These are phyloP conservation scores for Achaetomium macrosporum DNA, from an alignment of 2,329 filamentous ascomycete genomes.

Conservation along the genomic window DNA sequence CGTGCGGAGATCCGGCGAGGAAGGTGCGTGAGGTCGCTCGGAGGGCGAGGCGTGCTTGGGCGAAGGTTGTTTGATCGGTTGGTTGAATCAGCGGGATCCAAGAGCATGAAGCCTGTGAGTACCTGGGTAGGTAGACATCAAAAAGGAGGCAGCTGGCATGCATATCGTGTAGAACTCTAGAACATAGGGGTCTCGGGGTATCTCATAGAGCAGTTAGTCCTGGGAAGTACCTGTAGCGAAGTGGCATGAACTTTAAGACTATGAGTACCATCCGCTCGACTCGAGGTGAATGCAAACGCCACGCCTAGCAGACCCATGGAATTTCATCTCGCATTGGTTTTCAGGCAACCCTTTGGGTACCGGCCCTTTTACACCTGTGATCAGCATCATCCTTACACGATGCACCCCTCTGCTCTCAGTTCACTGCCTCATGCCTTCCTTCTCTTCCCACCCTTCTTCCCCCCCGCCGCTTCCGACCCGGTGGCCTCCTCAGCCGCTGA, in stretches of 20 bases:
- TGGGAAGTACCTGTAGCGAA: too few relatives aligned
- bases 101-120: too few relatives aligned
- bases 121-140: too few relatives aligned
- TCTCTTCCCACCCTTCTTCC: slow-evolving; percentile 40
- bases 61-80: slow-evolving; percentile 29
- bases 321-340: too few relatives aligned
- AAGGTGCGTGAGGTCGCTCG: slow-evolving; percentile 48
- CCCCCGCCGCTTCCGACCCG: slow-evolving; percentile 29
- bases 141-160: too few relatives aligned
- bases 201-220: too few relatives aligned
- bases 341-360: neutral
- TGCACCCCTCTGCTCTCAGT: neutral
- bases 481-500: slow-evolving; percentile 24
- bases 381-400: neutral
- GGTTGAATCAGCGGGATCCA: neutral
- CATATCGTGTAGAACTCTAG: neutral
- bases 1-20: slow-evolving; percentile 49
- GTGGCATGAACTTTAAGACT: neutral
- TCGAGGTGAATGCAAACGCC: neutral
- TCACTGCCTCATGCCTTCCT: slow-evolving; percentile 37
- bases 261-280: neutral
- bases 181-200: neutral
- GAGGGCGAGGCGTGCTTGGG: slow-evolving; percentile 45
- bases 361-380: neutral
- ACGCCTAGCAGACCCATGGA: too few relatives aligned